phyloP scores from a whole-genome alignment of 768 basidiomycete genomes.

The Auricularia auricula-judae region DNA sequence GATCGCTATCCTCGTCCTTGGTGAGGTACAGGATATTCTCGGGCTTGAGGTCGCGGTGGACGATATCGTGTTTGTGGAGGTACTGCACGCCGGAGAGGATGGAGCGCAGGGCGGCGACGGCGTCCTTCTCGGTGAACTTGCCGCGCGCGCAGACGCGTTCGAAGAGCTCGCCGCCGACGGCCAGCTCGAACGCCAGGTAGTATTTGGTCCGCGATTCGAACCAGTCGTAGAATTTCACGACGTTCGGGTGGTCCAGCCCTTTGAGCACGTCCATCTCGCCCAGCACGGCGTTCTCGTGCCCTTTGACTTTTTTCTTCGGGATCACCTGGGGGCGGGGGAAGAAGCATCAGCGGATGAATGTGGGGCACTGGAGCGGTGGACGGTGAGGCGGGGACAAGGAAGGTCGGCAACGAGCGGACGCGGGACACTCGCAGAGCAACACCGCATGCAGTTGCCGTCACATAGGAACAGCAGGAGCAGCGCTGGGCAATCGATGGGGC shows the following conservation, averaged over 20 bases:
- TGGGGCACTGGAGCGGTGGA: too few relatives aligned
- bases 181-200: constrained; percentile 92
- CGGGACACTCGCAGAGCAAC: too few relatives aligned
- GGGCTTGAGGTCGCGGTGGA: constrained; percentile 96
- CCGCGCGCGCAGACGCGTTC: constrained; percentile 75
- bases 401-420: too few relatives aligned
- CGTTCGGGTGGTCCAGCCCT: constrained; percentile 83
- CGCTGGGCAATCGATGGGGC: too few relatives aligned
- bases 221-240: constrained; percentile 94
- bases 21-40: constrained; percentile 94
- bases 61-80: constrained; percentile 85
- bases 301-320: constrained; percentile 90
- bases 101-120: constrained; percentile 67
- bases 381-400: too few relatives aligned
- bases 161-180: constrained; percentile 90
- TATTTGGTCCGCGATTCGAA: constrained; percentile 92
- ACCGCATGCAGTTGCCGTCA: too few relatives aligned
- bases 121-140: constrained; percentile 90
- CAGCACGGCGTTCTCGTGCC: constrained; percentile 81
- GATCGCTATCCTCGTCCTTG: constrained; percentile 59
- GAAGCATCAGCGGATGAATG: background rate
- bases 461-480: too few relatives aligned
- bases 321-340: constrained; percentile 51
- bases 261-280: constrained; percentile 89
- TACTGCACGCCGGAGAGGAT: constrained; percentile 80